Base-by-base conservation (phyloP, 108 stramenopile species). In the Aureococcus anophagefferens region DNA sequence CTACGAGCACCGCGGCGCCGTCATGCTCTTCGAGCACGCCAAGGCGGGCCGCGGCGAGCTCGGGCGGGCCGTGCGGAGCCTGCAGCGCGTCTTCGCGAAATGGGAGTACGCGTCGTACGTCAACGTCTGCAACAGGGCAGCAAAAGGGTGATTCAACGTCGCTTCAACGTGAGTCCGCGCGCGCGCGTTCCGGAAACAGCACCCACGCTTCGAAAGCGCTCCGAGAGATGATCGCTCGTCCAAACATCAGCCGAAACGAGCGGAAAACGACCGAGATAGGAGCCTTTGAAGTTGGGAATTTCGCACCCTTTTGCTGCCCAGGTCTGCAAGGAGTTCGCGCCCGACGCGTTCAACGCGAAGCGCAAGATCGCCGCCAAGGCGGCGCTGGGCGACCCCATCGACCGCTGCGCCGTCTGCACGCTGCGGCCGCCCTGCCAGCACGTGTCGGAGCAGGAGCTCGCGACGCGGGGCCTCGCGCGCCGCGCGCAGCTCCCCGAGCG, bases 361-460 rank as follows among this genome's bases (percentile, higher is more conserved):
- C 17, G 25, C 7, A 25, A 1, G 21, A 59, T 59, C 51, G 21
- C 1, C 17, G 51, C 51, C 21, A 11, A 1, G 1, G 51, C 14
- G 1, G 51, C 51, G 21, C 17, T 59, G 21, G 51, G 51, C 51
- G 51, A 9, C 7, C 68, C 68, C 30, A 1, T 13, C 0, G 37
- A 40, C 17, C 68, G 68, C 17, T 68, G 68, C 18, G 4, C 46
- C 30, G n/a, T 68, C 30, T 68, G 68, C 44, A 68, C 68, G 17
- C 44, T 68, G 4, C 30, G 28, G 11, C 35, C 40, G 35, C 68
- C 68, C 30, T 68, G 68, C 44, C 3, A 4, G 32, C 68, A 68
- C 44, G 0, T 1, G 5, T 18, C n/a, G 16, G 45, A 68, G 44
- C 37, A 68, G 30, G 13, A 33, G 13, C 30, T 68, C 14, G 30